Conservation (phyloP, 345 rosid genomes). For the Brassica rapa region DNA sequence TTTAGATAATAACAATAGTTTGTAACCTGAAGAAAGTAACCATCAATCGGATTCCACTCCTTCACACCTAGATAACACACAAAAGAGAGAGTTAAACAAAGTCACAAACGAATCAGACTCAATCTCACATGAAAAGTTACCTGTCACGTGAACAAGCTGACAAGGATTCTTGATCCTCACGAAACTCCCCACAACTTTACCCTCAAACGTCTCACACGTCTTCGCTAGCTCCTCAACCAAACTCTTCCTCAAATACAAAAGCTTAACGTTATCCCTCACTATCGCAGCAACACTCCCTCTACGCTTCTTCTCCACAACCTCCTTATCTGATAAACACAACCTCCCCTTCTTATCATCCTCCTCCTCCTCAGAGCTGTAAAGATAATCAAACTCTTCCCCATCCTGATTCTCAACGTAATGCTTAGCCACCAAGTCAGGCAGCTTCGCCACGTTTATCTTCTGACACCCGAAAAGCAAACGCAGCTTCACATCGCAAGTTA, state of each 20-base stretch:
- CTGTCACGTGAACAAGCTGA: conserved; percentile 70
- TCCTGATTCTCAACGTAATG: conserved; percentile 70
- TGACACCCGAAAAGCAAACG: conserved; percentile 55
- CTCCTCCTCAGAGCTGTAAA: conserved; percentile 46
- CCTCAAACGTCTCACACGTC: conserved; percentile 52
- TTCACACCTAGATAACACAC: conserved; percentile 53
- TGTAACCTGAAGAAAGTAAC: conserved; percentile 57
- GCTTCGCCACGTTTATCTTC: conserved; percentile 45
- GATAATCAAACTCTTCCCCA: not conserved
- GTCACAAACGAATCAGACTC: not conserved
- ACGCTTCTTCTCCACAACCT: conserved; percentile 27
- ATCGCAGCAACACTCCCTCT: conserved; percentile 63
- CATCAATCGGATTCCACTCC: conserved; percentile 43
- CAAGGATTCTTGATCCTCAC: conserved; percentile 65
- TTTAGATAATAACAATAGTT: conserved; percentile 41
- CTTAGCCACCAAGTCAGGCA: conserved; percentile 56
- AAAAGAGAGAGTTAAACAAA: not conserved
- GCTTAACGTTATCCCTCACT: conserved; percentile 64
- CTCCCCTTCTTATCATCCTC: conserved; percentile 38
- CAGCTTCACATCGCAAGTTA: conserved; percentile 59
- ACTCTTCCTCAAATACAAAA: conserved; percentile 66
- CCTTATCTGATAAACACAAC: conserved; percentile 28
- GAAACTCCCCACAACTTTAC: conserved; percentile 62
- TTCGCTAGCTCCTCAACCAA: conserved; percentile 58
- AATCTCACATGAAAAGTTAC: conserved; percentile 36